phyloP scores from a whole-genome alignment of 352 stramenopile species.

The Phytophthora melonis region DNA sequence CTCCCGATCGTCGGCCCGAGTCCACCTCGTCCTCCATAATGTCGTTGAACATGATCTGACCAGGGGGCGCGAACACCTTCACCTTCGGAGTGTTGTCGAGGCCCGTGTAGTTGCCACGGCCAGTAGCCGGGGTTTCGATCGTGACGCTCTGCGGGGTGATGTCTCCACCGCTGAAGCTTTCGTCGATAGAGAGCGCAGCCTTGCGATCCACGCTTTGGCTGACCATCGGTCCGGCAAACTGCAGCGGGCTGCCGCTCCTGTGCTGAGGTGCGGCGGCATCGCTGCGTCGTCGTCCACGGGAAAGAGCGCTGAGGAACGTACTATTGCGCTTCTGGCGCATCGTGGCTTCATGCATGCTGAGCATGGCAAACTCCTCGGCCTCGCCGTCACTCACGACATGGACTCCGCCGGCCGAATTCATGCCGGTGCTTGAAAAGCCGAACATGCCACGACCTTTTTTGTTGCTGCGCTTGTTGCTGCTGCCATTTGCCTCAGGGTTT shows the following conservation, averaged over 20 bases:
- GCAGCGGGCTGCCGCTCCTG: conserved; percentile 49
- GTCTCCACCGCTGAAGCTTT: conserved; percentile 29
- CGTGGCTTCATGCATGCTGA: conserved; percentile 73
- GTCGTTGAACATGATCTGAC: conserved; percentile 68
- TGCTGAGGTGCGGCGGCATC: conserved; percentile 29
- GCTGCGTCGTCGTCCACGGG: conserved; percentile 33
- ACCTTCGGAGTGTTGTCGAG: conserved; percentile 42
- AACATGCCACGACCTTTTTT: conserved; percentile 45
- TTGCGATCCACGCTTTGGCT: conserved; percentile 58
- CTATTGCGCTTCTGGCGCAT: conserved; percentile 59
- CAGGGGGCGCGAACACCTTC: conserved; percentile 31
- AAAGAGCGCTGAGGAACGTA: conserved; percentile 63
- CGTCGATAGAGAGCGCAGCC: conserved; percentile 31
- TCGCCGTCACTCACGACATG: conserved; percentile 46
- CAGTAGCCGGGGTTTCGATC: conserved; percentile 41
- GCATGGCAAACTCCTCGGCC: conserved; percentile 84
- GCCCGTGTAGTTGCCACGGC: conserved; percentile 39
- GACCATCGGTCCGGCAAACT: conserved; percentile 60
- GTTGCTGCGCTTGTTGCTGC: conserved; percentile 28
- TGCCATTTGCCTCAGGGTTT: conserved; percentile 27
- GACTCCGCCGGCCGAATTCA: conserved; percentile 35
- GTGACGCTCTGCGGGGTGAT: conserved; percentile 36
- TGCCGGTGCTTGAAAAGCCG: conserved; percentile 39
- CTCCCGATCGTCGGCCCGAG: conserved; percentile 13
- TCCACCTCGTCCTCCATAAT: conserved; percentile 67